Base-by-base conservation (phyloP, 129 eudicot genomes). In the Calendula officinalis region DNA sequence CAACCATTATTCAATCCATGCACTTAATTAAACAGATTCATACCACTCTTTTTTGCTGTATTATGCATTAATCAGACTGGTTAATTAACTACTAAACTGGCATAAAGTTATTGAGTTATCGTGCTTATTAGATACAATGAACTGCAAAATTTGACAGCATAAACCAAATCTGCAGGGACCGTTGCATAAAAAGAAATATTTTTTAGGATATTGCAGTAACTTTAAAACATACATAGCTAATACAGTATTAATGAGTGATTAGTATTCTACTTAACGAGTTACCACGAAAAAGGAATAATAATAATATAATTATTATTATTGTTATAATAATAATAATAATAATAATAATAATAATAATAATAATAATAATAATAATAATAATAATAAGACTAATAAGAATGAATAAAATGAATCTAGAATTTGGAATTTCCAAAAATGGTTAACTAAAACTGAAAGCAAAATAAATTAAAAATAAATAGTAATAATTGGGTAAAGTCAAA, bases 101-200 rank as follows among this genome's bases (percentile, higher is more conserved):
- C 44, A 33, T 27, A 12, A 73, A 73, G 77, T 27, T 72, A 71
- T 54, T 63, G 71, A 64, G 77, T 72, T 72, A 59, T 64, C 71
- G 53, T 45, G 3, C 51, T 52, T 72, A 58, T 69, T n/a, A n/a
- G n/a, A n/a, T n/a, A n/a, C n/a, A n/a, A n/a, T 60, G 35, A 15
- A 59, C 13, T 60, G 51, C 22, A 60, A 41, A 60, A 17, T 43
- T 45, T 47, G 68, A 62, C 68, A 62, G 66, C 66, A 51, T 61
- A 61, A 17, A 3, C 66, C 53, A 61, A 45, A 32, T 62, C 55
- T 62, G 13, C 32, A 32, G 17, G 68, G 68, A 22, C 30, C 1
- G 30, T 22, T 22, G 30, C 30, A 44, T 11, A 47, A 45, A 45
- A 53, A 63, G 48, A 46, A 45, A 68, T 55, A 15, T 42, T 46